Evolutionary conservation across 208 protist species (phyloP).

Genomic region (Pavlovales sp.): DNA sequence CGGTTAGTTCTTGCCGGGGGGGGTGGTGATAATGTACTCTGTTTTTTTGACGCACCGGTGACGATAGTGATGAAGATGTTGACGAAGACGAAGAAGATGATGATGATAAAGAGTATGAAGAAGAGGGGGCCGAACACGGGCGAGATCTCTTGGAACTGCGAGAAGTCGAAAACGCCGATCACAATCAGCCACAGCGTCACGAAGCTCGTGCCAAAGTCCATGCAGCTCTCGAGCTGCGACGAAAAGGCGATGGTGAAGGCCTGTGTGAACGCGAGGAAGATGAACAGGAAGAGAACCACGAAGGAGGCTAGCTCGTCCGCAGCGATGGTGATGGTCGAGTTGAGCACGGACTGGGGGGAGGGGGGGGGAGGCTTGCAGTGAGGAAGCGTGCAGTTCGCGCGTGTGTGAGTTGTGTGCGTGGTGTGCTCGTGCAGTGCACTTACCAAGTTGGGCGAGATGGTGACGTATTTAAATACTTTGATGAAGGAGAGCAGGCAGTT

Average conservation of each 20-base stretch:
- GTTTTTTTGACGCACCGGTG: constrained; percentile 1
- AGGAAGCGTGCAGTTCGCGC: no score
- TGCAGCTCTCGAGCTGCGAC: background rate
- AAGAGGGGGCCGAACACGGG: background rate
- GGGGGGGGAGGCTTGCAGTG: no score
- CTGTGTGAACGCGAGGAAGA: background rate
- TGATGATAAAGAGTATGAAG: background rate
- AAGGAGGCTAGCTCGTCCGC: background rate
- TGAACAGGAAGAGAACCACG: background rate
- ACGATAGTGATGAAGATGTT: background rate
- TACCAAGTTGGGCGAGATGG: background rate
- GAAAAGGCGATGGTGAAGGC: background rate
- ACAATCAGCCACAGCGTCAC: background rate
- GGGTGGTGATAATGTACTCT: no score
- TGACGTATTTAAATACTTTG: background rate
- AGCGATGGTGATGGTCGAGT: background rate
- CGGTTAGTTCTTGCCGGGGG: no score
- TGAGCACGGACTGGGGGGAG: background rate
- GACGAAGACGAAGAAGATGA: background rate
- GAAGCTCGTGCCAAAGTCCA: background rate
- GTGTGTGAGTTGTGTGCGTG: no score
- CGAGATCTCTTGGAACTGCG: background rate
- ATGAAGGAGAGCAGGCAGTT: background rate
- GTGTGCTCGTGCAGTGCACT: no score
- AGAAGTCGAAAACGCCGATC: background rate